Evolutionary conservation across 176 grass and related monocot species (phyloP).

Genomic region (Oryza nivara): DNA sequence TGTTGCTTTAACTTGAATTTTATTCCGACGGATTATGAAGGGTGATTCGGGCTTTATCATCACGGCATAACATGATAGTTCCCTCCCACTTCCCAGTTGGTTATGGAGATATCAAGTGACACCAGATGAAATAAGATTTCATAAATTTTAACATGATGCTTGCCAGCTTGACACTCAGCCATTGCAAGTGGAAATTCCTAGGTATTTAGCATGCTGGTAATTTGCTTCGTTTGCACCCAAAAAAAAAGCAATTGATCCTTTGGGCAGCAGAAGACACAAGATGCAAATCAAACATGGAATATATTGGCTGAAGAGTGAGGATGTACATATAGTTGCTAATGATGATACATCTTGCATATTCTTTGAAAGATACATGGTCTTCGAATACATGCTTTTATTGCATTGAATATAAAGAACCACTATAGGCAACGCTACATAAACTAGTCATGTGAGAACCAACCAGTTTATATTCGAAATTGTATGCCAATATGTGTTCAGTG

Average conservation of each 20-base stretch:
- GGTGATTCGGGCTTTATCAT: slow-evolving; percentile 7
- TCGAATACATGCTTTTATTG: neutral
- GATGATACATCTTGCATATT: neutral
- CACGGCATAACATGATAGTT: neutral
- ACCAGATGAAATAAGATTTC: neutral
- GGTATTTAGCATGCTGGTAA: neutral
- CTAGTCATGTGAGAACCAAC: neutral
- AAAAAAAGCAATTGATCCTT: neutral
- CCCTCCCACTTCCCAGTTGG: neutral
- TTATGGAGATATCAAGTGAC: neutral
- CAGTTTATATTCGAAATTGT: neutral
- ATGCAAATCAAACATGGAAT: neutral
- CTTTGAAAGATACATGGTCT: neutral
- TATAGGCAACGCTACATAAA: neutral
- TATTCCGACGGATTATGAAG: slow-evolving; percentile 14
- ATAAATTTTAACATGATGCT: neutral
- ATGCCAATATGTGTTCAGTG: neutral
- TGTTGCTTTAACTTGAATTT: slow-evolving; percentile 24
- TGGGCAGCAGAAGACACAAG: neutral
- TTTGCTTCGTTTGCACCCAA: neutral
- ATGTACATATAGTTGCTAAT: neutral
- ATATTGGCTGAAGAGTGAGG: neutral
- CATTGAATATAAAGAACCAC: neutral
- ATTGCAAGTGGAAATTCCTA: neutral
- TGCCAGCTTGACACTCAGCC: neutral